Evolutionary conservation across 768 basidiomycete species (phyloP).

Genomic region (Suillus clintonianus): DNA sequence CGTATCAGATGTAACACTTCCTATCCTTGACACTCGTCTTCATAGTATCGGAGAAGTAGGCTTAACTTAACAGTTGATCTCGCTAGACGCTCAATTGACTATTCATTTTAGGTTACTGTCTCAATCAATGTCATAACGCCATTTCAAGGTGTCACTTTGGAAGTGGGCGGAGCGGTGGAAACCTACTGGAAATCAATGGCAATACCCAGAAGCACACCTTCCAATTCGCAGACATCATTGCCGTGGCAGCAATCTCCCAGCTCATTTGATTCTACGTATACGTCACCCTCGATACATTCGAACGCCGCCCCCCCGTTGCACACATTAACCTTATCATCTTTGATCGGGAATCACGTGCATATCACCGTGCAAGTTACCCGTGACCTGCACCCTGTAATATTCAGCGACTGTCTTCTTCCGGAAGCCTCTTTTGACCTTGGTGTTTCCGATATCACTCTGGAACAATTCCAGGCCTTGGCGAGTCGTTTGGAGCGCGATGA

Average conservation of each 20-base stretch:
- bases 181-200: conserved; percentile 95
- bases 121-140: conserved; percentile 85
- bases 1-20: conserved; percentile 56
- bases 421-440: conserved; percentile 71
- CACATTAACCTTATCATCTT: conserved; percentile 82
- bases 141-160: conserved; percentile 89
- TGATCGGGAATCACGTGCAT: conserved; percentile 87
- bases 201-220: conserved; percentile 28
- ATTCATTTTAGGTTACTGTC: conserved; percentile 69
- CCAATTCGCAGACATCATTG: conserved; percentile 37
- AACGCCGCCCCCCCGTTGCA: conserved; percentile 48
- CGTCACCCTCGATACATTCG: conserved; percentile 71
- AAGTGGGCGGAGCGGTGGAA: conserved; percentile 93
- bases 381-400: conserved; percentile 89
- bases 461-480: conserved; percentile 77
- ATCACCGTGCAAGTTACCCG: conserved; percentile 89
- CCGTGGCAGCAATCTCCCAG: conserved; percentile 34
- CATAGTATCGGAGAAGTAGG: conserved; percentile 92
- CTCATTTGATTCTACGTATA: conserved; percentile 56
- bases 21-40: conserved; percentile 89
- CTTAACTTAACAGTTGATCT: not conserved
- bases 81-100: conserved; percentile 6
- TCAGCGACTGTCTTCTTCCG: conserved; percentile 74
- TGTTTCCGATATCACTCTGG: conserved; percentile 81
- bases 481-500: conserved; percentile 46